Evolutionary conservation across 2,329 filamentous ascomycete species (phyloP).

Genomic region (Aspergillus ustus): DNA sequence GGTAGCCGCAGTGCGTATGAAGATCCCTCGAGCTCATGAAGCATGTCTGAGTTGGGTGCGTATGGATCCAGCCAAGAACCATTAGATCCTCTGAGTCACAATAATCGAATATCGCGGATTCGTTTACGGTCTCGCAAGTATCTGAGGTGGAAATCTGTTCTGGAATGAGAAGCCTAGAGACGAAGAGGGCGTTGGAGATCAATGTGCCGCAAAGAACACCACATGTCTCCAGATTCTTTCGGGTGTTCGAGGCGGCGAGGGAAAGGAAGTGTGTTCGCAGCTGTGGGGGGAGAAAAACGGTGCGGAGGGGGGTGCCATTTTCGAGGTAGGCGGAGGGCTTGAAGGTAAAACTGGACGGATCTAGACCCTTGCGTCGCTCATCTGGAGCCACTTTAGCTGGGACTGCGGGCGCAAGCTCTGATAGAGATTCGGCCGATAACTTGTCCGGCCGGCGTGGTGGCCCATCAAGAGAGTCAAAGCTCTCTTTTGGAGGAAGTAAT

Average conservation of each 20-base stretch:
- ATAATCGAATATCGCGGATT: slow-evolving; percentile 83
- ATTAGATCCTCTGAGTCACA: slow-evolving; percentile 83
- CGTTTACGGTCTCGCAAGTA: slow-evolving; percentile 93
- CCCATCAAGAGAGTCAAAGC: slow-evolving; percentile 19
- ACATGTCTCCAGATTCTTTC: slow-evolving; percentile 85
- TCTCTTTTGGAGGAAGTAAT: slow-evolving; percentile 46
- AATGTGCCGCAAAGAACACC: slow-evolving; percentile 90
- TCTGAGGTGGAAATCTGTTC: slow-evolving; percentile 89
- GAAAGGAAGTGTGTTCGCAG: slow-evolving; percentile 76
- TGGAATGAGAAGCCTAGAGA: slow-evolving; percentile 85
- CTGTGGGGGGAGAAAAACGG: slow-evolving; percentile 80
- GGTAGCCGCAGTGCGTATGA: slow-evolving; percentile 92
- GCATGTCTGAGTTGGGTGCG: slow-evolving; percentile 93
- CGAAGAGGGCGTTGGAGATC: slow-evolving; percentile 91
- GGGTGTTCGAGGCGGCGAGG: slow-evolving; percentile 76
- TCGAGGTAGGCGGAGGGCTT: slow-evolving; percentile 86
- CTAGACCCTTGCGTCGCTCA: slow-evolving; percentile 32
- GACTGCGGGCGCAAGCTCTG: slow-evolving; percentile 26
- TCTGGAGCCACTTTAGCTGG: slow-evolving; percentile 33
- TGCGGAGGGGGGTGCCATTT: slow-evolving; percentile 82
- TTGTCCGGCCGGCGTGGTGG: slow-evolving; percentile 34
- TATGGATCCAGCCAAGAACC: slow-evolving; percentile 96
- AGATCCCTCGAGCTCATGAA: slow-evolving; percentile 96
- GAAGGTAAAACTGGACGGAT: slow-evolving; percentile 71
- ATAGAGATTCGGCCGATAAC: slow-evolving; percentile 20